phyloP scores from a whole-genome alignment of 2,329 filamentous ascomycete species.

The Claviceps africana region DNA sequence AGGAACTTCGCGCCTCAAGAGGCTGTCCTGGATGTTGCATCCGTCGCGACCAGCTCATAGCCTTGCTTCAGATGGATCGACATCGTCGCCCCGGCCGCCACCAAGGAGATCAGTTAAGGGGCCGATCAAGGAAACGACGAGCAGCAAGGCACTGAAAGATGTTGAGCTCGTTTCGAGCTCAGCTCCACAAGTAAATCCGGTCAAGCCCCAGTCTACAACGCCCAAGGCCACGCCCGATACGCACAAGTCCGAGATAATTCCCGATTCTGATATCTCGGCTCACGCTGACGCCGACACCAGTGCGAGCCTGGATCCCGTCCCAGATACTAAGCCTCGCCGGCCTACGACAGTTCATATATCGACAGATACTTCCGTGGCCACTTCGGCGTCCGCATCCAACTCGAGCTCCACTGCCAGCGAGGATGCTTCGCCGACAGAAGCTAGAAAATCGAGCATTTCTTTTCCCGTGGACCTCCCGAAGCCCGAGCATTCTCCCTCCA shows the following conservation, averaged over 20 bases:
- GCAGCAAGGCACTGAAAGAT: background rate
- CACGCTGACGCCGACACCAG: background rate
- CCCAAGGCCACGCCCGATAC: background rate
- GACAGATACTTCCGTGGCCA: background rate
- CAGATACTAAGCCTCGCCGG: background rate
- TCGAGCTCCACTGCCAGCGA: conserved; percentile 14
- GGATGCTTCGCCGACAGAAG: conserved; percentile 14
- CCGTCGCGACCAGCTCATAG: conserved; percentile 14
- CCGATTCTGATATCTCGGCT: background rate
- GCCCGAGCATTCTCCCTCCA: conserved; percentile 9
- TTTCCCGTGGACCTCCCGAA: conserved; percentile 21
- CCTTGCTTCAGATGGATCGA: conserved; percentile 30
- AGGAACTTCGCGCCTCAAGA: conserved; percentile 4
- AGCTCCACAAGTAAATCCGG: background rate
- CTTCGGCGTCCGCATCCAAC: conserved; percentile 2
- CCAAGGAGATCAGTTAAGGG: background rate
- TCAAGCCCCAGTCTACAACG: background rate
- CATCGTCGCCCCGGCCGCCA: conserved; percentile 12
- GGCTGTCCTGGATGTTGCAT: conserved; percentile 9
- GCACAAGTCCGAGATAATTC: too few species aligned
- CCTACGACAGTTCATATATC: background rate
- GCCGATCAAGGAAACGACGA: background rate
- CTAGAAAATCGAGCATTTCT: conserved; percentile 19
- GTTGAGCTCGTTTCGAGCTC: background rate
- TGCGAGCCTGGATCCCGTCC: background rate